phyloP scores from a whole-genome alignment of 306 rosid species.

The Trichosanthes cucumerina region DNA sequence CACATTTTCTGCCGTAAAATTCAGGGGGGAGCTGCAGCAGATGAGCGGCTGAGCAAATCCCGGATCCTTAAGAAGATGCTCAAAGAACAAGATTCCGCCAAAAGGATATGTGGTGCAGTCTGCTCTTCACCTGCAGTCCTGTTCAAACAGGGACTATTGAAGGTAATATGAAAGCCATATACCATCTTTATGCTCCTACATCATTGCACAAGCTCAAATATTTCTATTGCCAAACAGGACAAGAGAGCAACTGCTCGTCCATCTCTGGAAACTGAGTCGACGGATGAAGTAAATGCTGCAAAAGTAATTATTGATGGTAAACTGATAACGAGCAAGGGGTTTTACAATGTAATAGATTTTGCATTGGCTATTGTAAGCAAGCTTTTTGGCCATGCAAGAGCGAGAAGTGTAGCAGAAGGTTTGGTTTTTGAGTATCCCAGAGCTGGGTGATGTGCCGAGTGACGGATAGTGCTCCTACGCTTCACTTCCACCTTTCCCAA shows the following conservation, averaged over 20 bases:
- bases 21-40: slow-evolving; percentile 68
- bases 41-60: slow-evolving; percentile 57
- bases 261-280: slow-evolving; percentile 23
- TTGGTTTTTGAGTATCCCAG: slow-evolving; percentile 67
- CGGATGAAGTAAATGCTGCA: slow-evolving; percentile 35
- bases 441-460: slow-evolving; percentile 14
- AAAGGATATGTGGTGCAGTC: slow-evolving; percentile 65
- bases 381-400: slow-evolving; percentile 74
- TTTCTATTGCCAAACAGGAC: slow-evolving; percentile 33
- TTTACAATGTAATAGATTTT: slow-evolving; percentile 51
- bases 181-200: slow-evolving; percentile 15
- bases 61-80: slow-evolving; percentile 67
- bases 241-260: slow-evolving; percentile 56
- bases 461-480: background rate
- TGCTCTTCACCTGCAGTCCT: slow-evolving; percentile 61
- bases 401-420: slow-evolving; percentile 94
- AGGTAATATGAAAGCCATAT: slow-evolving; percentile 34
- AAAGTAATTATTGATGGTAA: slow-evolving; percentile 83
- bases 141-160: slow-evolving; percentile 66
- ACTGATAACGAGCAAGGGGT: slow-evolving; percentile 75
- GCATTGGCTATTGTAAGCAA: slow-evolving; percentile 72
- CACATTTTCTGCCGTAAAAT: slow-evolving; percentile 5
- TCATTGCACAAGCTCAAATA: background rate
- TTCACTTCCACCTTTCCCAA: background rate
- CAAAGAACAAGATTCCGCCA: slow-evolving; percentile 58